These are phyloP conservation scores for Candida glaebosa DNA, from an alignment of 805 yeast genomes.

Conservation along the genomic window DNA sequence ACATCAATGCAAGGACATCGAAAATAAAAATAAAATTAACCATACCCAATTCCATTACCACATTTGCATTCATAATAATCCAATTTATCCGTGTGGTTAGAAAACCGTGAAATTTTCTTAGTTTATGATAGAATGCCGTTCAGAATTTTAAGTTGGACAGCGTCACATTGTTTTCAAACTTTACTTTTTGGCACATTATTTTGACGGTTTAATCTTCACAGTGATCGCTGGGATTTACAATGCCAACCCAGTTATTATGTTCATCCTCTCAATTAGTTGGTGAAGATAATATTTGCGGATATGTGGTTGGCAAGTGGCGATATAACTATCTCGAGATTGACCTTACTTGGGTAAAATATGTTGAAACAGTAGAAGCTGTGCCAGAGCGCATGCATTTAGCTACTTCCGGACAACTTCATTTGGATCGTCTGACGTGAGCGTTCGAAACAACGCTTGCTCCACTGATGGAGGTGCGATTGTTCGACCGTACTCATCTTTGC, in stretches of 20 bases:
- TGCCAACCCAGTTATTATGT: no score
- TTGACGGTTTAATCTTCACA: neutral
- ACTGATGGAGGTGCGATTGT: conserved; percentile 48
- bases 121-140: neutral
- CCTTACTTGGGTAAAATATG: neutral
- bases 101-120: no score
- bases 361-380: neutral
- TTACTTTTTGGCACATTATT: neutral
- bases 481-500: conserved; percentile 40
- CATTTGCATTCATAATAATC: neutral
- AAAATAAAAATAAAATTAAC: no score
- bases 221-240: neutral
- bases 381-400: conserved; percentile 2
- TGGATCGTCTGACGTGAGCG: conserved; percentile 52
- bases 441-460: conserved; percentile 44
- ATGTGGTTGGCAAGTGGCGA: no score
- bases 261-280: no score
- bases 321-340: no score
- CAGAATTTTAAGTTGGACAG: neutral
- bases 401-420: conserved; percentile 27
- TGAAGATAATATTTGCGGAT: no score
- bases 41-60: neutral
- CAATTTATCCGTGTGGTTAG: no score
- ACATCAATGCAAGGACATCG: neutral
- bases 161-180: neutral